Percentiles rank a stretch among this genome's conserved stretches.
Conservation (phyloP, 83 land plant genomes). For the Larix sibirica region DNA sequence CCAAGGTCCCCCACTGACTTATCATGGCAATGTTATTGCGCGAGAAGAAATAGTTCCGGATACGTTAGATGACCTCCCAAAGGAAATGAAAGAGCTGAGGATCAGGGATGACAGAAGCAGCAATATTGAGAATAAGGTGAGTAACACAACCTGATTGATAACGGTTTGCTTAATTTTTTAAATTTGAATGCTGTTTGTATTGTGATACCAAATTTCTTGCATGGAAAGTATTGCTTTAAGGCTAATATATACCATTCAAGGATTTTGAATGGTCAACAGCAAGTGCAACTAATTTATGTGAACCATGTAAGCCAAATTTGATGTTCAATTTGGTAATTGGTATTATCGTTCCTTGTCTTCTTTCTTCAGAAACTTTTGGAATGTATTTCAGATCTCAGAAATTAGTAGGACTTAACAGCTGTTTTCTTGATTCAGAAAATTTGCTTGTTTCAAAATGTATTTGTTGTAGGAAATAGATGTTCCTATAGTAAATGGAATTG, state of each 20-base stretch:
- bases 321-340: not conserved
- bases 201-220: not conserved
- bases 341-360: not conserved
- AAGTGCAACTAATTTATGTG: not conserved
- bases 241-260: not conserved
- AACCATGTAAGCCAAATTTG: not conserved
- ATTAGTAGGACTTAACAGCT: not conserved
- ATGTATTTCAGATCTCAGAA: not conserved
- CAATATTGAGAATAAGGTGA: slow-evolving; percentile 1
- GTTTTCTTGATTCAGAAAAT: not conserved
- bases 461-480: slow-evolving; percentile 42
- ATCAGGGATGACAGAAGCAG: slow-evolving; percentile 7
- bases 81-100: slow-evolving; percentile 11
- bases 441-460: not conserved
- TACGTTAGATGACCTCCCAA: slow-evolving; percentile 10
- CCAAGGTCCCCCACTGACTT: not conserved
- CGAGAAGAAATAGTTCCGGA: not conserved
- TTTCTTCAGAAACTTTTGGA: not conserved
- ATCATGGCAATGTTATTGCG: not conserved
- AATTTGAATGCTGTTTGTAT: slow-evolving; percentile 1
- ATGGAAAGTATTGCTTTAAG: not conserved
- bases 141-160: too few relatives aligned
- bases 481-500: slow-evolving; percentile 50
- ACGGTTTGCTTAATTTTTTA: not conserved
- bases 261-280: not conserved